Percentiles rank a stretch among this genome's conserved stretches.
These are phyloP conservation scores for Komagataea norvegica DNA, from an alignment of 1,139 yeast genomes.

Conservation along the genomic window DNA sequence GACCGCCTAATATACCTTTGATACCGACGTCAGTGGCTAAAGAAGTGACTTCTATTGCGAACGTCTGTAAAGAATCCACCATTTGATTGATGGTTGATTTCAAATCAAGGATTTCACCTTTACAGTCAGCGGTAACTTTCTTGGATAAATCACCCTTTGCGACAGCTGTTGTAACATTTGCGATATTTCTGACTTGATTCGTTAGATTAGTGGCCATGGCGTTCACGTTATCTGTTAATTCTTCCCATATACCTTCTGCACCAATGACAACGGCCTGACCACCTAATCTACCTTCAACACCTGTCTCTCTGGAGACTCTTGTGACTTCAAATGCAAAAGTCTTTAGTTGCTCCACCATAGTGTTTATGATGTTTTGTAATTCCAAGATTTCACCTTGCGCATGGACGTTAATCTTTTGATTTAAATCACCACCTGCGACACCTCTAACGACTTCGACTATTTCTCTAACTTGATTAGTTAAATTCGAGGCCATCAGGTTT, in stretches of 20 bases:
- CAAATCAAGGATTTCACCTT: slow-evolving; percentile 89
- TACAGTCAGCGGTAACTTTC: slow-evolving; percentile 84
- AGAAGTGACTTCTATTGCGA: slow-evolving; percentile 85
- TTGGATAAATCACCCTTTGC: slow-evolving; percentile 90
- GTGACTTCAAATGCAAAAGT: slow-evolving; percentile 87
- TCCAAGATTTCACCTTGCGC: slow-evolving; percentile 86
- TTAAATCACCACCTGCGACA: slow-evolving; percentile 84
- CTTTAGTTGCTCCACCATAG: slow-evolving; percentile 87
- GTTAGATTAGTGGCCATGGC: slow-evolving; percentile 91
- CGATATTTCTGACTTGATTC: slow-evolving; percentile 88
- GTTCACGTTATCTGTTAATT: slow-evolving; percentile 83
- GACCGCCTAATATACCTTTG: slow-evolving; percentile 85
- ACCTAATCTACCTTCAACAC: slow-evolving; percentile 87
- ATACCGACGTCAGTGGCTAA: slow-evolving; percentile 88
- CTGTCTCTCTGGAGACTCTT: slow-evolving; percentile 86
- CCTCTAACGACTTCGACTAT: slow-evolving; percentile 91
- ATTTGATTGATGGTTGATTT: slow-evolving; percentile 87
- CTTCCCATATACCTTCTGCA: slow-evolving; percentile 90
- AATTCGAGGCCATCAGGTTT: slow-evolving; percentile 85
- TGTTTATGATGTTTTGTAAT: slow-evolving; percentile 71
- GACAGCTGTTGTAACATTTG: slow-evolving; percentile 89
- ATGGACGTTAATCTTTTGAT: slow-evolving; percentile 84
- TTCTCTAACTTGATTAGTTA: slow-evolving; percentile 87
- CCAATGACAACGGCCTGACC: slow-evolving; percentile 88
- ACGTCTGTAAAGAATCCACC: slow-evolving; percentile 87